Base-by-base conservation (phyloP, 108 stramenopile genomes). In the Nannochloropsis granulata region DNA sequence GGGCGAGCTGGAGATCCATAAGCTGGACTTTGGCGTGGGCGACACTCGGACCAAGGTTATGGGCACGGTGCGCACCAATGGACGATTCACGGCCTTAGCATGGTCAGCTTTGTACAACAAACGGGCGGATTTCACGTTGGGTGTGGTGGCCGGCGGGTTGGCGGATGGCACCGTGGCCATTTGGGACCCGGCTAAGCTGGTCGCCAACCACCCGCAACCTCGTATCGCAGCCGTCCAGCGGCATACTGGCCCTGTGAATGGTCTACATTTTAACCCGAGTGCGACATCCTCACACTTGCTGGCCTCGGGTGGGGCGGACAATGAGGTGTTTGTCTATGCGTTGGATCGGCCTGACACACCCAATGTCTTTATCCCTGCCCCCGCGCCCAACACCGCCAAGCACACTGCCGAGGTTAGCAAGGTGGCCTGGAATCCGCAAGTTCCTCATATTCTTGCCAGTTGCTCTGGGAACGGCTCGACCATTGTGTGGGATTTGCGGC, bases 101-200 rank as follows among this genome's bases (percentile, higher is more conserved):
- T 90, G 90, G 90, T 89, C 90, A 5, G 83, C 89, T 86, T 85
- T 90, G 89, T 26, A 84, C 23, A 90, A 43, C 44, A 87, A 89
- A 45, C 43, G 82, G 16, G 85, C 46, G 0, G 85, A 85, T 42
- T 93, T 90, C 82, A 86, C 90, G 13, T 83, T 90, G 82, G 96
- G 96, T 24, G 85, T 97, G 71, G 46, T 98, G 13, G 97, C 97
- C 34, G 97, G 96, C 23, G 98, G 98, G 71, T 96, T 98, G 97
- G 86, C 91, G 82, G 95, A 98, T 91, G 98, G 98, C 2, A 91
- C 92, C 21, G 92, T 98, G 78, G 89, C 94, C 81, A 84, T 97
- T 43, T 98, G 96, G 96, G 93, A 96, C 85, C 93, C 95, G 12
- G 80, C 90, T 25, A 89, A 89, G 23, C 82, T 97, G 13, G 82